phyloP scores from a whole-genome alignment of 1,284 basidiomycete species.

The Chalciporus sp. region DNA sequence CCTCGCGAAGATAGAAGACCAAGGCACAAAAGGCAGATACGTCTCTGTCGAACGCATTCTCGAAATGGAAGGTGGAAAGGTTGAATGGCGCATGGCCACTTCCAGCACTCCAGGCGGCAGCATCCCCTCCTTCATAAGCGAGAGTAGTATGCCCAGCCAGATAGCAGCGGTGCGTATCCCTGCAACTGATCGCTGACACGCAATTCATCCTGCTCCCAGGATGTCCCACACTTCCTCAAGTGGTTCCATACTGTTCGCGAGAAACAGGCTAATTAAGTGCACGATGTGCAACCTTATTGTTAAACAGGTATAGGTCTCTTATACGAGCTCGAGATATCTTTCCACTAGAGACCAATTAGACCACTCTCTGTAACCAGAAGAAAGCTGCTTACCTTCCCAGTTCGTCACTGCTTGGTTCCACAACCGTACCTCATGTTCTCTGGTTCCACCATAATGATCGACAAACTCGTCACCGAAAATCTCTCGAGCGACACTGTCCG shows the following conservation, averaged over 20 bases:
- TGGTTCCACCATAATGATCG: conserved; percentile 91
- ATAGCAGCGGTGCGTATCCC: conserved; percentile 55
- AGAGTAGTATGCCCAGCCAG: conserved; percentile 58
- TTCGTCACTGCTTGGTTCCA: conserved; percentile 91
- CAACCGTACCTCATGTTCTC: conserved; percentile 83
- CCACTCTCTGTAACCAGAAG: not conserved
- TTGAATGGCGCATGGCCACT: conserved; percentile 80
- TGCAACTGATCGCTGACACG: not conserved
- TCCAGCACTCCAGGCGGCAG: conserved; percentile 72
- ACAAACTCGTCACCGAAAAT: conserved; percentile 89
- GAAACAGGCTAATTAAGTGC: conserved; percentile 36
- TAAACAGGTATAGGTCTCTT: not conserved
- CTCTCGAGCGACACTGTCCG: conserved; percentile 81
- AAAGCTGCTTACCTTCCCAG: conserved; percentile 78
- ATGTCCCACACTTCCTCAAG: conserved; percentile 65
- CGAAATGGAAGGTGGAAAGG: conserved; percentile 63
- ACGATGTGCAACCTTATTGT: conserved; percentile 10
- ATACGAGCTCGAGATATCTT: conserved; percentile 80
- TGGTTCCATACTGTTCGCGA: conserved; percentile 42
- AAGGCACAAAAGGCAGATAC: conserved; percentile 70
- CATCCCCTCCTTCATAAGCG: conserved; percentile 64
- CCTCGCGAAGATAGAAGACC: conserved; percentile 61
- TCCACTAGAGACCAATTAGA: conserved; percentile 57
- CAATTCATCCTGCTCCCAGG: conserved; percentile 41
- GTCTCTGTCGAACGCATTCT: conserved; percentile 66